These are phyloP conservation scores for Chaetomiaceae sp. DNA, from an alignment of 2,329 filamentous ascomycete species.

Conservation along the genomic window DNA sequence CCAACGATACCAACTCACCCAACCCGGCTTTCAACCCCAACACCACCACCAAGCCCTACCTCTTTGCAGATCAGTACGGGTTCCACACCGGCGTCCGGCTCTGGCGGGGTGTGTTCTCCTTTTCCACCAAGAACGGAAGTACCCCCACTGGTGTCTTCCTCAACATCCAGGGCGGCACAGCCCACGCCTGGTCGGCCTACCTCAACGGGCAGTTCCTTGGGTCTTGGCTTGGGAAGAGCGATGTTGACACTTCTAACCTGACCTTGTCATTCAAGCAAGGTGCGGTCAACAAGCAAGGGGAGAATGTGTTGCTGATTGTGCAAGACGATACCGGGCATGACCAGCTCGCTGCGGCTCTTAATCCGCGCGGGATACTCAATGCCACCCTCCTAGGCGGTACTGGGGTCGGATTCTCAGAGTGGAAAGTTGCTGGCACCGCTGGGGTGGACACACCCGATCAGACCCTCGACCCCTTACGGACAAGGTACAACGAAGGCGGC, in stretches of 20 bases:
- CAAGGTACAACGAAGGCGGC: slow-evolving; percentile 4
- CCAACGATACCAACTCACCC: not conserved
- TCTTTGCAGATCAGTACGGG: slow-evolving; percentile 3
- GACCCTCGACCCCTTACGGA: not conserved
- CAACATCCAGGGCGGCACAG: slow-evolving; percentile 1
- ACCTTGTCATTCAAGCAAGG: not conserved
- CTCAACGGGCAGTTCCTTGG: slow-evolving; percentile 1
- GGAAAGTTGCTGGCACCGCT: slow-evolving; percentile 6
- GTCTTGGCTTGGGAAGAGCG: not conserved
- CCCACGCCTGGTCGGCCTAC: slow-evolving; percentile 2
- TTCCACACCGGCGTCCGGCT: slow-evolving; percentile 11
- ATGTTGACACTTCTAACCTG: not conserved
- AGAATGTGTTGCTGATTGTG: slow-evolving; percentile 1
- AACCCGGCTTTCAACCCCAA: not conserved
- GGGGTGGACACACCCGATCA: not conserved
- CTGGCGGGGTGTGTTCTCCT: not conserved
- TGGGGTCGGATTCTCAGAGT: not conserved
- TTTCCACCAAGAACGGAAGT: not conserved
- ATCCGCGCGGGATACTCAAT: not conserved
- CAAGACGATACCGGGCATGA: slow-evolving; percentile 8
- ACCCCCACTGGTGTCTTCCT: not conserved
- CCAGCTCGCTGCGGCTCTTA: not conserved
- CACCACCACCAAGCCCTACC: not conserved
- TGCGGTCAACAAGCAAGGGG: not conserved
- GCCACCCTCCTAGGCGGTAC: not conserved